Evolutionary conservation across 192 early-diverging fungal genomes (phyloP).

Genomic region (Coemansia sp.): DNA sequence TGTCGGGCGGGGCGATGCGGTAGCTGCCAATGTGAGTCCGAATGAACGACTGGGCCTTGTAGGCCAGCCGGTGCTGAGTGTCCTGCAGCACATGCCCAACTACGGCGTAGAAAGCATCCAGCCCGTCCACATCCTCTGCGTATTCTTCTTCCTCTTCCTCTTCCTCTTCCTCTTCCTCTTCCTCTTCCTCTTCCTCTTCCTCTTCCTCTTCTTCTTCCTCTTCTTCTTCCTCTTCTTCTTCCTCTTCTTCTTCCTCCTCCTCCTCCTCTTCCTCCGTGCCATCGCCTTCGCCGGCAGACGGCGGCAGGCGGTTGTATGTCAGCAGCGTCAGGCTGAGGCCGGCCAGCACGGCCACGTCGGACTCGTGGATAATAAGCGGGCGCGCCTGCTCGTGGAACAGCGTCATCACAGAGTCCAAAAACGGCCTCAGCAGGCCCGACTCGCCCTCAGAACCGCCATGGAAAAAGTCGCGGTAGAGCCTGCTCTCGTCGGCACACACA

Average conservation of each 20-base stretch:
- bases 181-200: background rate
- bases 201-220: background rate
- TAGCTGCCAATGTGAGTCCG: conserved; percentile 32
- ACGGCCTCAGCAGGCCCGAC: conserved; percentile 62
- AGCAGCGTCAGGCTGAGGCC: conserved; percentile 65
- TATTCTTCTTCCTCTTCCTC: background rate
- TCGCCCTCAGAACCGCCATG: background rate
- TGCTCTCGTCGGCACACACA: conserved; percentile 80
- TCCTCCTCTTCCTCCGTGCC: background rate
- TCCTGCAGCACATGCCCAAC: conserved; percentile 83
- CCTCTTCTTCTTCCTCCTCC: background rate
- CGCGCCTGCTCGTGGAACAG: conserved; percentile 83
- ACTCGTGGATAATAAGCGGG: conserved; percentile 85
- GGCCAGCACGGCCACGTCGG: conserved; percentile 75
- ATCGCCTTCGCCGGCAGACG: background rate
- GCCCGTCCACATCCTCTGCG: conserved; percentile 39
- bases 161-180: background rate
- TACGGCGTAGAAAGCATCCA: conserved; percentile 62
- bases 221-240: background rate
- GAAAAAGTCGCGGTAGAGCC: conserved; percentile 80
- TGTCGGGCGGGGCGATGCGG: conserved; percentile 14
- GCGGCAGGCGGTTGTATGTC: conserved; percentile 24
- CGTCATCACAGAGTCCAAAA: conserved; percentile 71
- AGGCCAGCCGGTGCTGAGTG: conserved; percentile 83
- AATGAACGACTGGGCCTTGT: conserved; percentile 81